Base-by-base conservation (phyloP, 345 rosid species). In the Erucastrum elatum region DNA sequence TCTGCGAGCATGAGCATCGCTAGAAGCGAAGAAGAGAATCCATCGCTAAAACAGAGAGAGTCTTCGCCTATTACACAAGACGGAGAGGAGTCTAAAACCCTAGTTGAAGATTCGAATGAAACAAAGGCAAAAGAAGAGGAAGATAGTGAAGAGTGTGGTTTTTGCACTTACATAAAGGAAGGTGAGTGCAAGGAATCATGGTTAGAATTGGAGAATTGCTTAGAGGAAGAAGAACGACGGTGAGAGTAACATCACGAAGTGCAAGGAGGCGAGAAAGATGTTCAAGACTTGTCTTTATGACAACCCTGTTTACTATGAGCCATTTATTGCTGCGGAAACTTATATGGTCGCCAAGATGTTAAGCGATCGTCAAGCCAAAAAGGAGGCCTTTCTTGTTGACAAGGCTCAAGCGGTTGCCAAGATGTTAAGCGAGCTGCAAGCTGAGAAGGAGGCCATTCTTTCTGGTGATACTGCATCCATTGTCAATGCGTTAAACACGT, bases 131-230 rank as follows among this genome's bases (percentile, higher is more conserved):
- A 66, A 26, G 25, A 37, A 66, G 69, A 41, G 15, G 34, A 44
- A 11, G 56, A 41, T 29, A 41, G 5, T 41, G 33, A 10, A 59
- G 33, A 58, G 63, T 58, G 33, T 33, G n/a, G 15, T 9, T 26
- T 25, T 10, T 59, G 64, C 33, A 25, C 13, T 5, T 25, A 59
- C 6, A 59, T 59, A 59, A 59, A 59, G 64, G 7, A 6, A 59
- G 64, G 64, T 26, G 64, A 59, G 64, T 59, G 33, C 33, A 59
- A 59, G 31, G 64, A 59, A 4, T 59, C 64, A 59, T 59, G 13
- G n/a, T 4, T 59, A 26, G 64, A 26, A 59, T 10, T 59, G n/a
- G 64, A 59, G 33, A 59, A 59, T 31, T 59, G 64, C 5, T 10
- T 59, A n/a, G 64, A 26, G 4, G 64, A 26, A 25, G 59, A 53